Evolutionary conservation across 1,284 basidiomycete genomes (phyloP).

Genomic region (Naganishia liquefaciens): DNA sequence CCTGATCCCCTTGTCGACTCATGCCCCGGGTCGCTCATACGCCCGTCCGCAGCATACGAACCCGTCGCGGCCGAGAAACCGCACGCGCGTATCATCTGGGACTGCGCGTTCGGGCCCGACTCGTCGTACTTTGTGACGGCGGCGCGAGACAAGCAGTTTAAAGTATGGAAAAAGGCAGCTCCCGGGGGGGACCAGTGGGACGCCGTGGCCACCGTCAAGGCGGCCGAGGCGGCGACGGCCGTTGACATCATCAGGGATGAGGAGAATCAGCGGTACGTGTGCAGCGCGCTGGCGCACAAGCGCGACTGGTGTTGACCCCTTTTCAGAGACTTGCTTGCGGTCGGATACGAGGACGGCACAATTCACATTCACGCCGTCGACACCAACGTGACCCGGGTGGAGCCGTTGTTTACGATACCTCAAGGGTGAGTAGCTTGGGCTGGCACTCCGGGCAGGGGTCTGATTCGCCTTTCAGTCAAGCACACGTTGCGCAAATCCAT

Average conservation of each 20-base stretch:
- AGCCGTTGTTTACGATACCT: slow-evolving; percentile 33
- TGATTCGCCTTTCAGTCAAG: slow-evolving; percentile 31
- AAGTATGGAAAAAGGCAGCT: slow-evolving; percentile 42
- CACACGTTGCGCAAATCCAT: slow-evolving; percentile 51
- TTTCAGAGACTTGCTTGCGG: slow-evolving; percentile 44
- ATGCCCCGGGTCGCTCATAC: too few species aligned
- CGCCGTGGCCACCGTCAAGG: slow-evolving; percentile 44
- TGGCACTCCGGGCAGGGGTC: too few species aligned
- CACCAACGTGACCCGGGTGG: slow-evolving; percentile 14
- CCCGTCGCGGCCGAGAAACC: slow-evolving; percentile 73
- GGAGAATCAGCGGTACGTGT: slow-evolving; percentile 28
- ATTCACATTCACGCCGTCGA: slow-evolving; percentile 39
- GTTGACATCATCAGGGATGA: slow-evolving; percentile 41
- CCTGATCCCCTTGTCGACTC: background rate
- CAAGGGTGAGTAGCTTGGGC: slow-evolving; percentile 37
- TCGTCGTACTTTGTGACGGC: slow-evolving; percentile 84
- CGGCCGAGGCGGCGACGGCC: slow-evolving; percentile 51
- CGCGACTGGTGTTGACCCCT: background rate
- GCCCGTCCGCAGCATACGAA: slow-evolving; percentile 66
- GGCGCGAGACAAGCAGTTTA: slow-evolving; percentile 90
- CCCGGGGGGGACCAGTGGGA: slow-evolving; percentile 31
- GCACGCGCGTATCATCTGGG: slow-evolving; percentile 93
- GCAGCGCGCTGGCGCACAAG: too few species aligned
- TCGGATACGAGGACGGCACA: slow-evolving; percentile 53
- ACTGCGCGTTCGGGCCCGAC: slow-evolving; percentile 77